phyloP scores from a whole-genome alignment of 2,329 filamentous ascomycete species.

The Lachnellula hyalina region DNA sequence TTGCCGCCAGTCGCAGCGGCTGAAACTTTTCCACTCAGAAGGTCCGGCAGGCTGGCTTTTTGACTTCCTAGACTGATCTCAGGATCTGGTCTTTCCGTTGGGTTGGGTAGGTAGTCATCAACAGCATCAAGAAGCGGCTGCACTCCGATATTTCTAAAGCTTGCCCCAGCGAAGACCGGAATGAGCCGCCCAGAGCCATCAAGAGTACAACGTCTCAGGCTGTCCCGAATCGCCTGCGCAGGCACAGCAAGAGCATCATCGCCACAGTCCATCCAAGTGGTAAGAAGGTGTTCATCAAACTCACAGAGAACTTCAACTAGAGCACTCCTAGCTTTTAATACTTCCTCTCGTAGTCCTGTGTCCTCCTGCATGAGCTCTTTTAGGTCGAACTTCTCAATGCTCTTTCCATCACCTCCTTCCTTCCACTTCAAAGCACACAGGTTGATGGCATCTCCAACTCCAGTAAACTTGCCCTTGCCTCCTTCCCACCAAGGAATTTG shows the following conservation, averaged over 20 bases:
- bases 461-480: slow-evolving; percentile 67
- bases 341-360: slow-evolving; percentile 52
- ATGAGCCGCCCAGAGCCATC: slow-evolving; percentile 66
- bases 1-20: slow-evolving; percentile 32
- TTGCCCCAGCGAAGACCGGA: slow-evolving; percentile 86
- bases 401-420: slow-evolving; percentile 59
- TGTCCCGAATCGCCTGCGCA: slow-evolving; percentile 60
- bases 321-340: slow-evolving; percentile 68
- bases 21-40: slow-evolving; percentile 42
- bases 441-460: slow-evolving; percentile 78
- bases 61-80: slow-evolving; percentile 63
- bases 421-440: slow-evolving; percentile 72
- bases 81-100: slow-evolving; percentile 71
- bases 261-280: slow-evolving; percentile 73
- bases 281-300: slow-evolving; percentile 80
- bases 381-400: slow-evolving; percentile 50
- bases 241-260: slow-evolving; percentile 67
- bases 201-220: slow-evolving; percentile 67
- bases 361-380: slow-evolving; percentile 47
- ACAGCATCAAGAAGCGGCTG: slow-evolving; percentile 87
- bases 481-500: slow-evolving; percentile 91
- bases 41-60: slow-evolving; percentile 47
- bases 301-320: slow-evolving; percentile 83
- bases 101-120: slow-evolving; percentile 79
- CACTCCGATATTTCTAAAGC: slow-evolving; percentile 89